phyloP scores from a whole-genome alignment of 805 yeast species.

The Zygosaccharomyces kombuchaensis region DNA sequence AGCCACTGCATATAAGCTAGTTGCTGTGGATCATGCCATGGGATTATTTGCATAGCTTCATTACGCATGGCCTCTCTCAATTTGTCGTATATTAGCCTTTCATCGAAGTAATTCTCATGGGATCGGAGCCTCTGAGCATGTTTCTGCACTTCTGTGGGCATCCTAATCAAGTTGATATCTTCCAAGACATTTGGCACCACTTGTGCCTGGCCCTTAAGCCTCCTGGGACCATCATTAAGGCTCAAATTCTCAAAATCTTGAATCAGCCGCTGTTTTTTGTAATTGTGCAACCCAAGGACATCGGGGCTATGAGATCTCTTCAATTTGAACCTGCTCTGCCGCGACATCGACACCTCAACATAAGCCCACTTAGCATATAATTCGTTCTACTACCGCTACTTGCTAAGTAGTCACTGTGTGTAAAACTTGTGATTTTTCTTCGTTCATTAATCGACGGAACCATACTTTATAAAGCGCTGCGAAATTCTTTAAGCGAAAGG shows the following conservation, averaged over 20 bases:
- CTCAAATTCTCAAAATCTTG: slow-evolving; percentile 33
- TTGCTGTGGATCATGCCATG: slow-evolving; percentile 24
- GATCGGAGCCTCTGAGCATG: slow-evolving; percentile 2
- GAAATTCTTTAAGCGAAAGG: neutral
- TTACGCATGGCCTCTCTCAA: slow-evolving; percentile 26
- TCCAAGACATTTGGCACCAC: neutral
- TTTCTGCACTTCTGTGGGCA: slow-evolving; percentile 7
- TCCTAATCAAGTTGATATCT: neutral
- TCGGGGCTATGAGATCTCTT: slow-evolving; percentile 32
- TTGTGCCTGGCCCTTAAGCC: slow-evolving; percentile 4
- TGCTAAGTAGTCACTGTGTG: neutral
- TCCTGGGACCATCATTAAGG: slow-evolving; percentile 8
- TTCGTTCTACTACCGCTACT: neutral
- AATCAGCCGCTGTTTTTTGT: slow-evolving; percentile 33
- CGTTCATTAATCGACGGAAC: neutral
- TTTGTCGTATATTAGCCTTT: slow-evolving; percentile 22
- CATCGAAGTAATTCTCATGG: neutral
- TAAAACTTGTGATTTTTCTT: neutral
- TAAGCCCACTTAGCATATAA: neutral
- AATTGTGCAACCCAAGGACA: slow-evolving; percentile 25
- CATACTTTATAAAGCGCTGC: neutral
- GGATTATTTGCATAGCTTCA: slow-evolving; percentile 27
- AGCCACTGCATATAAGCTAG: slow-evolving; percentile 30
- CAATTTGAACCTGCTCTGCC: slow-evolving; percentile 14
- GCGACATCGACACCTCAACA: neutral